A percentile compares a stretch with the other conserved stretches of the same genome.
These are phyloP conservation scores for Camellia japonica DNA, from an alignment of 148 eudicot genomes.

Conservation along the genomic window DNA sequence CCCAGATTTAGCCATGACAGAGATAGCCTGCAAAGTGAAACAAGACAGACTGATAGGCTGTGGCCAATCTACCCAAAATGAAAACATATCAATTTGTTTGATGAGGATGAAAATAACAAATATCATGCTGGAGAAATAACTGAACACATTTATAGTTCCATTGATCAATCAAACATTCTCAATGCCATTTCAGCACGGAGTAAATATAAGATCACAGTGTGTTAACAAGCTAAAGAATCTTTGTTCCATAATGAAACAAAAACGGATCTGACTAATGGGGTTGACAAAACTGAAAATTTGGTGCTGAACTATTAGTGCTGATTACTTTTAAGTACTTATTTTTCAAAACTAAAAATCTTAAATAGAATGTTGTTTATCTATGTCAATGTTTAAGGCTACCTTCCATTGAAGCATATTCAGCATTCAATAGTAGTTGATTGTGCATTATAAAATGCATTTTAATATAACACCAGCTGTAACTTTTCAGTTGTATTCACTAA, in stretches of 20 bases:
- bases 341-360: neutral
- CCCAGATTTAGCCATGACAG: conserved; percentile 89
- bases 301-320: neutral
- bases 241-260: neutral
- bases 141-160: no score
- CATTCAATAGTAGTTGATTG: neutral
- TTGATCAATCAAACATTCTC: no score
- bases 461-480: neutral
- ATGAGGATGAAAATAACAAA: neutral
- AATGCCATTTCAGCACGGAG: no score
- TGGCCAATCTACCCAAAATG: neutral
- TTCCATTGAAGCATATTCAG: neutral
- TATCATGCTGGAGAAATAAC: neutral
- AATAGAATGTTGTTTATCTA: neutral
- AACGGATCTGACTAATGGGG: neutral
- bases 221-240: neutral
- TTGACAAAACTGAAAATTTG: neutral
- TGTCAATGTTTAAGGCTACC: neutral
- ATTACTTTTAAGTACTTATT: neutral
- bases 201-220: neutral
- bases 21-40: conserved; percentile 64
- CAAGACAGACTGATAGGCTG: conserved; percentile 1
- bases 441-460: neutral
- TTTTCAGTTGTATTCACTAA: neutral
- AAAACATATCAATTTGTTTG: neutral